A percentile compares a stretch with the other conserved stretches of the same genome.
These are phyloP conservation scores for Rhizopogon sp. DNA, from an alignment of 768 basidiomycete genomes.

Conservation along the genomic window DNA sequence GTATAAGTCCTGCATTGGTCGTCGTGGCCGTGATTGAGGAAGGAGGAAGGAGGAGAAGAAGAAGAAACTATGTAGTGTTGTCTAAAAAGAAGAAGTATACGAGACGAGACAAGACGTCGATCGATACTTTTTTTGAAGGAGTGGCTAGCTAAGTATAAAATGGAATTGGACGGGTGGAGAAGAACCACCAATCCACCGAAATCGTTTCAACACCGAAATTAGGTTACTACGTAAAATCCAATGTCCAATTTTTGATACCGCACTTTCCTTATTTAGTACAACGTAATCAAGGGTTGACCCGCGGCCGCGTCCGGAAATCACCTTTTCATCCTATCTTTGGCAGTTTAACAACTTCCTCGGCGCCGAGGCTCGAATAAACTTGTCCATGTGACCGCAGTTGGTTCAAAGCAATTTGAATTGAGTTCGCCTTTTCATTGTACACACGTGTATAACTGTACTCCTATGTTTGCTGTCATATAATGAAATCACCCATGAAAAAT, in stretches of 20 bases:
- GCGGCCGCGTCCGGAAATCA: slow-evolving; percentile 36
- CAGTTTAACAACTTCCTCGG: slow-evolving; percentile 31
- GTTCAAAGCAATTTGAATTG: slow-evolving; percentile 11
- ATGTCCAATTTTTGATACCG: slow-evolving; percentile 27
- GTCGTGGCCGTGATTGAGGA: slow-evolving; percentile 36
- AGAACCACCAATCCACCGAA: slow-evolving; percentile 16
- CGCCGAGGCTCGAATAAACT: slow-evolving; percentile 29
- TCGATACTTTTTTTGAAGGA: slow-evolving; percentile 16
- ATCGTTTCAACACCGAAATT: slow-evolving; percentile 30
- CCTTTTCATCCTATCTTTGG: slow-evolving; percentile 21
- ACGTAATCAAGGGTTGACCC: slow-evolving; percentile 33
- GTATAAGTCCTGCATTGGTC: slow-evolving; percentile 44
- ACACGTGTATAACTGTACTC: not conserved
- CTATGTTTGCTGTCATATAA: not conserved
- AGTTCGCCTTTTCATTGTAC: not conserved
- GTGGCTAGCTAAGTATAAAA: slow-evolving; percentile 31
- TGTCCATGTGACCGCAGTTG: too few relatives aligned
- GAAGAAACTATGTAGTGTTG: slow-evolving; percentile 26
- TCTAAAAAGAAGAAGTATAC: slow-evolving; percentile 18
- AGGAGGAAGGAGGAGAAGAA: slow-evolving; percentile 30
- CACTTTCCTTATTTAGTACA: slow-evolving; percentile 20
- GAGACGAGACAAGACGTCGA: slow-evolving; percentile 25
- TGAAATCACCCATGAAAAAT: not conserved
- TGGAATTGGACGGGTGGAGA: slow-evolving; percentile 31
- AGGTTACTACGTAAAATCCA: slow-evolving; percentile 23